Evolutionary conservation across 257 asterid species (phyloP).

Genomic region (Primulina huaijiensis): DNA sequence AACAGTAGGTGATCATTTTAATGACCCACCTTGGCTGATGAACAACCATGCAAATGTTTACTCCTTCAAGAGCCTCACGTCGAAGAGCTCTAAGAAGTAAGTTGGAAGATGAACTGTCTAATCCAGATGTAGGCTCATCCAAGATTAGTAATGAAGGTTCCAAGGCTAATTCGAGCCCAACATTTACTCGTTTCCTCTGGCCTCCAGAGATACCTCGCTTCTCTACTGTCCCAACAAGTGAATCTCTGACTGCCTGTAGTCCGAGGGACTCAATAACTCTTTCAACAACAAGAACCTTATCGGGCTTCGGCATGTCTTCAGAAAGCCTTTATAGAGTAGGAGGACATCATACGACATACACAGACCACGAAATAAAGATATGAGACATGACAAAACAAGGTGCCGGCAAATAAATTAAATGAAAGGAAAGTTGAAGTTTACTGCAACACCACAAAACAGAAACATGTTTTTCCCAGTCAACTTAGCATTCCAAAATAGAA

Average conservation of each 20-base stretch:
- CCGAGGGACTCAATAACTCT: conserved; percentile 95
- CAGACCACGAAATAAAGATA: conserved; percentile 31
- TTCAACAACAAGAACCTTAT: conserved; percentile 90
- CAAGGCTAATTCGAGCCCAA: conserved; percentile 94
- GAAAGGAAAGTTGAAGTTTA: conserved; percentile 8
- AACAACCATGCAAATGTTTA: conserved; percentile 92
- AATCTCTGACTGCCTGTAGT: conserved; percentile 81
- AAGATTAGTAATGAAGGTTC: conserved; percentile 89
- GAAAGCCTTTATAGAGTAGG: conserved; percentile 60
- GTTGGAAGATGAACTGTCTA: conserved; percentile 90
- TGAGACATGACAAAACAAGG: conserved; percentile 17
- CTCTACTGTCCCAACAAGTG: conserved; percentile 91
- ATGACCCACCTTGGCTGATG: conserved; percentile 86
- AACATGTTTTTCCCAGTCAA: background rate
- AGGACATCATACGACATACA: conserved; percentile 29
- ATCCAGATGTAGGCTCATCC: conserved; percentile 97
- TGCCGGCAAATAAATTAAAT: background rate
- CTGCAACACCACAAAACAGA: conserved; percentile 12
- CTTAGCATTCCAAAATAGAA: background rate
- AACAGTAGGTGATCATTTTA: conserved; percentile 18
- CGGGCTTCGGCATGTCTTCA: conserved; percentile 75
- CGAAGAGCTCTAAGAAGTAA: conserved; percentile 90
- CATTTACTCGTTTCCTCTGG: conserved; percentile 93
- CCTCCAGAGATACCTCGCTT: conserved; percentile 96
- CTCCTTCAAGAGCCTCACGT: conserved; percentile 98